Evolutionary conservation across 1,284 basidiomycete genomes (phyloP), one percentile per base, ranked within the genome.

Genomic region (Meripilus lineatus): DNA sequence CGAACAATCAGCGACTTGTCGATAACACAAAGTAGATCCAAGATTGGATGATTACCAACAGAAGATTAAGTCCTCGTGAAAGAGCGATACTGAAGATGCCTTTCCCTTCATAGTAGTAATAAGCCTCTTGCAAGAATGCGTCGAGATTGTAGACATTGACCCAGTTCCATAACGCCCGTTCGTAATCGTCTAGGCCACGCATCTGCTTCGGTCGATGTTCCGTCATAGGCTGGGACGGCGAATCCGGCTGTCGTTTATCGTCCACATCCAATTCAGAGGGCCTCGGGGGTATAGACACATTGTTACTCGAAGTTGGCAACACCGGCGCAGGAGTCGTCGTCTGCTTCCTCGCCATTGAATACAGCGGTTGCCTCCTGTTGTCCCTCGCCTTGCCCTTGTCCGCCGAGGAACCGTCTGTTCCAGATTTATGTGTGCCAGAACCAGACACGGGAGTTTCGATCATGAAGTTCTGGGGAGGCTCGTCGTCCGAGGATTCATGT

Each of bases 101-200:
- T 59, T 97, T 96, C 25, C 93, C 93, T 55, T 91, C 85, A 61
- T 99, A 99, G 64, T 98, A 99, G 40, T 77, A 75, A 64, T 99
- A 99, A 32, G 91, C 91, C 56, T 97, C 92, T 68, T 95, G 91
- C 24, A 99, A 67, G 64, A 96, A 99, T 5, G 81, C 83, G 58
- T 99, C 95, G 32, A 99, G 75, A 61, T 99, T 95, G 58, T 92
- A 91, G 6, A 98, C 91, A 61, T 99, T 99, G 49, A 96, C 92
- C 96, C 96, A 99, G 51, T 90, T 88, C 96, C 96, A 99, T 34
- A 98, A 63, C 0, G 95, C 95, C 52, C 82, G 82, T 63, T 97
- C 92, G 60, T 91, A 85, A 13, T 81, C 82, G 57, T 91, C 86
- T 46, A 94, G 61, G 3, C 89, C 88, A 38, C 77, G 72, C 74